These are phyloP conservation scores for Skeletonema grethae DNA, from an alignment of 108 stramenopile genomes.

Conservation along the genomic window DNA sequence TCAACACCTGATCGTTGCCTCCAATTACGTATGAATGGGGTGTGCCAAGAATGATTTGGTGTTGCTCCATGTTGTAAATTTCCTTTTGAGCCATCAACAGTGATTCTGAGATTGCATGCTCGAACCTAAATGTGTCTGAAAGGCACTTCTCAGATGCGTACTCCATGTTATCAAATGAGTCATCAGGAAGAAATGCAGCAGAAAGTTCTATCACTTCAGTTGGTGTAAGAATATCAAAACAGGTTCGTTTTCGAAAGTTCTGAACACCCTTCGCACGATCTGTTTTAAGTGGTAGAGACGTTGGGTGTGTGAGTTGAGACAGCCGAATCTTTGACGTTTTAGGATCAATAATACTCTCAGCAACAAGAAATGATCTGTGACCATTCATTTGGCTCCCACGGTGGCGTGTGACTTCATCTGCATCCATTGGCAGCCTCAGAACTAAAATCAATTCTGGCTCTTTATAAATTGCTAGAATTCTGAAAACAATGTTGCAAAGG, in stretches of 20 bases:
- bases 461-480: constrained; percentile 55
- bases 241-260: constrained; percentile 51
- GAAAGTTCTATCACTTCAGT: constrained; percentile 60
- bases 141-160: constrained; percentile 18
- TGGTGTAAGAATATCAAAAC: constrained; percentile 78
- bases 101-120: constrained; percentile 57
- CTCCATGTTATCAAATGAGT: constrained; percentile 11
- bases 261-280: constrained; percentile 11
- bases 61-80: constrained; percentile 26
- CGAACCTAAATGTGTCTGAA: constrained; percentile 36
- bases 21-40: constrained; percentile 74
- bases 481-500: neutral
- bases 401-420: constrained; percentile 55
- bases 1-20: constrained; percentile 53
- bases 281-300: constrained; percentile 25
- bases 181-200: constrained; percentile 30
- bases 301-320: constrained; percentile 72
- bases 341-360: constrained; percentile 74
- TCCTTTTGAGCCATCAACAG: constrained; percentile 55
- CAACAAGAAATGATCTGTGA: constrained; percentile 56
- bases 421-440: constrained; percentile 51
- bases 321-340: constrained; percentile 75
- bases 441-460: constrained; percentile 63
- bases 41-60: constrained; percentile 81
- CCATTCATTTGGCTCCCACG: constrained; percentile 18